Evolutionary conservation across 345 rosid genomes (phyloP), one percentile per base, ranked within the genome.

Genomic region (Anastatica hierochuntica): DNA sequence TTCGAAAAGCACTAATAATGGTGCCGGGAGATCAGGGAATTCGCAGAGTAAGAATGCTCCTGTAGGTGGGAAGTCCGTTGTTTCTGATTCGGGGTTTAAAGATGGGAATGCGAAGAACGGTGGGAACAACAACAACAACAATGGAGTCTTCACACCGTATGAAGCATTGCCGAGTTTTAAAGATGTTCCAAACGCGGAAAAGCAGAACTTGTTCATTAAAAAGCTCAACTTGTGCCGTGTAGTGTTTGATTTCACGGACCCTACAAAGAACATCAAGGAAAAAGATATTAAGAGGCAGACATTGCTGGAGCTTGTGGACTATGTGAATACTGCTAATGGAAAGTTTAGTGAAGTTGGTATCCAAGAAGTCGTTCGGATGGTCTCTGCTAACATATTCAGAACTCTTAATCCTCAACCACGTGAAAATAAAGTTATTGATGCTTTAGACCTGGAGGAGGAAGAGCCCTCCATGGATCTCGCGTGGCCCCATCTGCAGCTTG

Each of bases 401-500:
- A 51, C 81, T 2, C 66, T 71, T 18, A 70, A 71, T 45, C 76
- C 84, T 10, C 87, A 76, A 59, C 81, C 92, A 10, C 87, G 81
- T 16, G 84, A 78, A 39, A 76, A 71, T 44, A 83, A 80, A 69
- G 78, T 72, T 27, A 48, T 73, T 6, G 81, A 80, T 52, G 75
- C 84, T 20, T 73, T 78, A 41, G 92, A 83, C 57, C 21, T 80
- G 50, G 92, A 83, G 56, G 92, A 83, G 70, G 87, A 83, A 46
- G 92, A 83, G 59, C 81, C 84, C 18, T 63, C 63, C 23, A 80
- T 80, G 87, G 92, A 83, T 58, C 87, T 77, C 24, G 80, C 84
- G 11, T 83, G 92, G 92, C 81, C 87, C 59, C 92, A 83, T 44
- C 66, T 83, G 75, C 92, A 83, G 62, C 75, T 78, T 61, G 84